Conservation (phyloP, 176 grass and related monocot species). For the Lolium rigidum region DNA sequence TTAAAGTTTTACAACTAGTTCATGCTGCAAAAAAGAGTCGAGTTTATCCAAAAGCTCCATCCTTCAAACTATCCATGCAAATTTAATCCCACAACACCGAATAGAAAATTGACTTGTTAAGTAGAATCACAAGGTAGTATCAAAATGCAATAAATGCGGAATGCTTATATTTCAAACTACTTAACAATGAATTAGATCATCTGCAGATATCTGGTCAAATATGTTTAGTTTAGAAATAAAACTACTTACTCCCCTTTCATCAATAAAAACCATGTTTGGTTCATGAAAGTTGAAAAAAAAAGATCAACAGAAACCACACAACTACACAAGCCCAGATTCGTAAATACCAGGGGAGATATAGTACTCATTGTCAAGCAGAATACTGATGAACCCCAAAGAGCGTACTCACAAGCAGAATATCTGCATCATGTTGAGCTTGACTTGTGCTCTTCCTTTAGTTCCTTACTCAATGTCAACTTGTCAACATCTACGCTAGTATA, state of each 20-base stretch:
- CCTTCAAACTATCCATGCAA: background rate
- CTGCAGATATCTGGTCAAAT: background rate
- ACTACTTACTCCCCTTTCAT: background rate
- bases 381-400: background rate
- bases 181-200: background rate
- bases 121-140: background rate
- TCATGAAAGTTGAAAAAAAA: background rate
- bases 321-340: background rate
- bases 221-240: background rate
- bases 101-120: background rate
- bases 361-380: too few species aligned
- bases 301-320: background rate
- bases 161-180: background rate
- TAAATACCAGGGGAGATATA: background rate
- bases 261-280: background rate
- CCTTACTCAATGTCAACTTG: background rate
- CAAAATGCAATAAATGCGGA: slow-evolving; percentile 3
- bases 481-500: background rate
- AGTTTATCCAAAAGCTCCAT: too few species aligned
- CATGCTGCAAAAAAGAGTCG: background rate
- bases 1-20: background rate
- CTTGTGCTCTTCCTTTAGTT: background rate
- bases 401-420: background rate
- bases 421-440: background rate
- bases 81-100: background rate